phyloP scores from a whole-genome alignment of 1,284 basidiomycete species.

The Rhizoctonia solani region DNA sequence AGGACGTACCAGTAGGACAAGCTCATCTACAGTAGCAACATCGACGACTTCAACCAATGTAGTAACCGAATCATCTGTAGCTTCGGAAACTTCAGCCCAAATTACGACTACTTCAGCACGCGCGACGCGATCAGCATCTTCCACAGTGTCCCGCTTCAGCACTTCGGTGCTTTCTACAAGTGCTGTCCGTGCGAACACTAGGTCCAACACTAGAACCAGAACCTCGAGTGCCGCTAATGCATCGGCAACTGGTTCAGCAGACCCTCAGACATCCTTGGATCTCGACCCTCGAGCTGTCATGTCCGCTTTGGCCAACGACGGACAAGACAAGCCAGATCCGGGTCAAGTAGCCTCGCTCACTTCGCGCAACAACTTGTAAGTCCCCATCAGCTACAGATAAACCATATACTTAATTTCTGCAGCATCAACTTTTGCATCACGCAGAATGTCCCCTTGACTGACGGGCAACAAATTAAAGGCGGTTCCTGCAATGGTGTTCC shows the following conservation, averaged over 20 bases:
- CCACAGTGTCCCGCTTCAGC: no score
- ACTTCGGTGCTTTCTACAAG: no score
- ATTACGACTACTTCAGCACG: no score
- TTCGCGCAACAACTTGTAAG: conserved; percentile 64
- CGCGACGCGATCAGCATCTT: no score
- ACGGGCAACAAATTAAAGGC: conserved; percentile 60
- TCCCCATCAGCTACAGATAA: background rate
- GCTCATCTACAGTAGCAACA: no score
- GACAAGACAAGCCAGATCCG: conserved; percentile 34
- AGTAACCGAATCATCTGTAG: no score
- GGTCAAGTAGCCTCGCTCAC: conserved; percentile 64
- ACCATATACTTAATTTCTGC: background rate
- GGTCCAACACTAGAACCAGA: background rate
- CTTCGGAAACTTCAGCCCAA: no score
- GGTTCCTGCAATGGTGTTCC: conserved; percentile 69
- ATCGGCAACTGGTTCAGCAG: conserved; percentile 33
- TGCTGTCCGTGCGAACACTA: no score
- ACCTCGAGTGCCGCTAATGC: background rate
- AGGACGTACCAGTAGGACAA: no score
- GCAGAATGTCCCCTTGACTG: conserved; percentile 58
- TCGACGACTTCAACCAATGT: no score
- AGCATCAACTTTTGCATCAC: conserved; percentile 67
- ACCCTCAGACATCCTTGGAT: conserved; percentile 52
- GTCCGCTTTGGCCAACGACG: conserved; percentile 34
- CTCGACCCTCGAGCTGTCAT: conserved; percentile 60